phyloP scores from a whole-genome alignment of 73 alveolate species.

The Paramecium caudatum region DNA sequence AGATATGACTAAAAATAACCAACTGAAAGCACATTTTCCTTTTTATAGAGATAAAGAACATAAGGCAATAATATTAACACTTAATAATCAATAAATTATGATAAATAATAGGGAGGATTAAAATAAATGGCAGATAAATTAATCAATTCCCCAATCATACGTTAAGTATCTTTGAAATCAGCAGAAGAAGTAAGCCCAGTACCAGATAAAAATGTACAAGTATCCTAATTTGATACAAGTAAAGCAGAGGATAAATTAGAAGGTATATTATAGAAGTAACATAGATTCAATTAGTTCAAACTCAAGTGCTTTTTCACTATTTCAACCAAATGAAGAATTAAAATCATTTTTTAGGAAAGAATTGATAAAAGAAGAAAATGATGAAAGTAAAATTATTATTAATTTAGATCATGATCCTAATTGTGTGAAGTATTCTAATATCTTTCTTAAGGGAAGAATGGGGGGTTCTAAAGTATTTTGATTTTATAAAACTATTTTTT shows the following conservation, averaged over 20 bases:
- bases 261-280: background rate
- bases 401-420: slow-evolving; percentile 46
- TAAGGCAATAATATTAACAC: background rate
- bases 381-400: slow-evolving; percentile 9
- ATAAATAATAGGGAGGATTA: slow-evolving; percentile 26
- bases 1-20: background rate
- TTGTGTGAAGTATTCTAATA: slow-evolving; percentile 47
- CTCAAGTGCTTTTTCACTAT: slow-evolving; percentile 63
- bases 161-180: slow-evolving; percentile 21
- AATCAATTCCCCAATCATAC: slow-evolving; percentile 42
- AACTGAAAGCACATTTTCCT: background rate
- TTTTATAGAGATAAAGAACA: background rate
- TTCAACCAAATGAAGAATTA: slow-evolving; percentile 63
- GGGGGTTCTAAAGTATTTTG: slow-evolving; percentile 65
- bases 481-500: no score
- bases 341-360: slow-evolving; percentile 48
- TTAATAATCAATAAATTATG: slow-evolving; percentile 13
- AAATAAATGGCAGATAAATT: slow-evolving; percentile 60
- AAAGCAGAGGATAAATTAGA: no score
- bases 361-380: slow-evolving; percentile 51
- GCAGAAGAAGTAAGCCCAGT: slow-evolving; percentile 40
- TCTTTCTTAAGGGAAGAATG: slow-evolving; percentile 62
- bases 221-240: slow-evolving; percentile 59
- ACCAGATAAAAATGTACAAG: slow-evolving; percentile 14
- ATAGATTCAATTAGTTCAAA: slow-evolving; percentile 56